Evolutionary conservation across 257 asterid genomes (phyloP).

Genomic region (Solanum chaucha): DNA sequence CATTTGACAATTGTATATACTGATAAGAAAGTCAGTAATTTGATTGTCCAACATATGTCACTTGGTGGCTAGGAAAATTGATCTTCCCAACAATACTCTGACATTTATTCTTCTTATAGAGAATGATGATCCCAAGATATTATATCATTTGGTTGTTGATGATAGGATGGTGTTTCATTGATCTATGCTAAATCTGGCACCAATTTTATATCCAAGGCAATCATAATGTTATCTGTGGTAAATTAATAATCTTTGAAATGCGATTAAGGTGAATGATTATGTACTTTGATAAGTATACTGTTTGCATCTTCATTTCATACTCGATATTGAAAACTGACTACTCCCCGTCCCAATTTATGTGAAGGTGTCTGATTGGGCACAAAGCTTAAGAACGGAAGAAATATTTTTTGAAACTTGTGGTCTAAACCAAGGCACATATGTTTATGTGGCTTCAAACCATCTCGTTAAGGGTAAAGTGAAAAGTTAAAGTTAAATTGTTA

Average conservation of each 20-base stretch:
- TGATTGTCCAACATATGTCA: background rate
- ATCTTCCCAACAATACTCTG: background rate
- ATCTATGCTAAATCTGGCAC: background rate
- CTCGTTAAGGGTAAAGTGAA: background rate
- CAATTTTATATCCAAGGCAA: background rate
- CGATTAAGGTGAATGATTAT: background rate
- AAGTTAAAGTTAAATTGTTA: background rate
- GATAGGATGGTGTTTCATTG: background rate
- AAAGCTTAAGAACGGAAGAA: background rate
- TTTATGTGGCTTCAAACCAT: background rate
- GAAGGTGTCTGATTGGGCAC: background rate
- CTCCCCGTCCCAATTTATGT: background rate
- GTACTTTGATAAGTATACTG: background rate
- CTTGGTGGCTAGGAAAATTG: background rate
- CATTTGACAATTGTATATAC: background rate
- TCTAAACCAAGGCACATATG: background rate
- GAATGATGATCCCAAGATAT: background rate
- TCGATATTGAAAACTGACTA: background rate
- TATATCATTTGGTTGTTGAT: background rate
- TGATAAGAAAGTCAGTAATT: background rate
- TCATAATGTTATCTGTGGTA: background rate
- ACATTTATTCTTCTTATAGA: background rate
- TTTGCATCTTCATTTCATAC: background rate
- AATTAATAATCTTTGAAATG: background rate
- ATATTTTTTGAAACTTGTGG: background rate